Base-by-base conservation (phyloP, 768 basidiomycete genomes). In the Termitomyces eurrhizus region DNA sequence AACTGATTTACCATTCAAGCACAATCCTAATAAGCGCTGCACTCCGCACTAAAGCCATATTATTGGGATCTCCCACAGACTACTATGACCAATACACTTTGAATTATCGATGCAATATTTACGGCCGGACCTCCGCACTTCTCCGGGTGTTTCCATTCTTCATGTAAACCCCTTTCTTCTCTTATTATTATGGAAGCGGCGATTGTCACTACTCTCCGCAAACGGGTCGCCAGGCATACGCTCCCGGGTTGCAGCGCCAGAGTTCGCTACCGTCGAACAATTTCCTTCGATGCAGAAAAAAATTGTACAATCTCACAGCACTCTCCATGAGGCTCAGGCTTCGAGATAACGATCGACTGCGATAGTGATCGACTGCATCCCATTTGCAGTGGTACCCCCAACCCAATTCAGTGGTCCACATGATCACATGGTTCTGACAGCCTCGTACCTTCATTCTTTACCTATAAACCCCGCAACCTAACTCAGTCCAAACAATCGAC, bases 371-470 rank as follows among this genome's bases (percentile, higher is more conserved):
- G 52, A 61, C 42, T 44, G 57, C 60, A 37, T 24, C 52, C 42
- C 36, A 29, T 11, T 18, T 49, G 56, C 12, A 50, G 26, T 52
- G 39, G 35, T 56, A 39, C 54, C 60, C 56, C 54, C 39, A 18
- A 18, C 54, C 26, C 33, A 41, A 51, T 56, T 56, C 33, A 56
- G 36, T 60, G 4, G 21, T 21, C 33, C 37, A 14, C 36, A 37
- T 48, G 35, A 42, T 64, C 60, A 61, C 59, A 64, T 61, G 63
- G 60, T 14, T 4, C 29, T 58, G 63, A 58, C 52, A 58, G 44
- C 18, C 41, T 57, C 29, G 59, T 56, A 42, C 56, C 57, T 64
- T 55, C 52, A 48, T 61, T 56, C 49, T 52, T 57, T 48, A 26
- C 18, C 41, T 33, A 59, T 54, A 36, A 61, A 16, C 53, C 44